Evolutionary conservation across 2,329 filamentous ascomycete genomes (phyloP).

Genomic region (Neonectria sp.): DNA sequence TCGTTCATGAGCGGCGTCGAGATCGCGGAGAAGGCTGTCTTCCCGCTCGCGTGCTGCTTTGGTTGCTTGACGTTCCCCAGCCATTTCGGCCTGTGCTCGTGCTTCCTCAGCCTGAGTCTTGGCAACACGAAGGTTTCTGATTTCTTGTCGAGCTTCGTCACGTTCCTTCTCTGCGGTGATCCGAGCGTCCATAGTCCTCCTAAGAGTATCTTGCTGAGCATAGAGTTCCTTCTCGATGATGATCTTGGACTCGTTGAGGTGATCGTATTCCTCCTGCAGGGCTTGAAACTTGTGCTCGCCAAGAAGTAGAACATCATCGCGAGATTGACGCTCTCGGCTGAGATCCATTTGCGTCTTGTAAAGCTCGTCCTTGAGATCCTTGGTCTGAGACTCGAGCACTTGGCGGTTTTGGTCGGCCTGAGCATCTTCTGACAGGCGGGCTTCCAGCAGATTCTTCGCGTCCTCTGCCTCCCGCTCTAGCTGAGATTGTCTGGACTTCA

Average conservation of each 20-base stretch:
- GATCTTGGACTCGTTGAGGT: constrained; percentile 94
- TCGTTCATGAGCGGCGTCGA: constrained; percentile 83
- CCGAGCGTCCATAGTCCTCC: constrained; percentile 87
- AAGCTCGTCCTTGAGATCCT: constrained; percentile 87
- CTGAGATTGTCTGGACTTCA: constrained; percentile 86
- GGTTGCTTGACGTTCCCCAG: constrained; percentile 85
- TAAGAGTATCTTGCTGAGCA: constrained; percentile 91
- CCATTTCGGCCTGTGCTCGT: constrained; percentile 84
- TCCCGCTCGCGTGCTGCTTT: constrained; percentile 86
- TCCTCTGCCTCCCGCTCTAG: constrained; percentile 92
- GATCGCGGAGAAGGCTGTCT: constrained; percentile 81
- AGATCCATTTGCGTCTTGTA: constrained; percentile 90
- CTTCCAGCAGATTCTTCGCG: constrained; percentile 87
- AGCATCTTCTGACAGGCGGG: constrained; percentile 90
- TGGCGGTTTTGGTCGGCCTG: constrained; percentile 86
- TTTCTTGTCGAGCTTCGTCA: constrained; percentile 89
- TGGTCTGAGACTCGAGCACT: constrained; percentile 88
- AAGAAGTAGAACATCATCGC: constrained; percentile 93
- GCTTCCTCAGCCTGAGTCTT: constrained; percentile 90
- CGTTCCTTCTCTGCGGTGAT: constrained; percentile 87
- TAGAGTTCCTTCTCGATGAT: constrained; percentile 99
- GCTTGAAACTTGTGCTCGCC: constrained; percentile 89
- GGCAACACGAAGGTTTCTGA: constrained; percentile 85
- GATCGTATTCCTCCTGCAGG: constrained; percentile 87
- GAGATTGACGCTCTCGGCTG: constrained; percentile 91